Evolutionary conservation across 768 basidiomycete species (phyloP).

Genomic region (Russula sp.): DNA sequence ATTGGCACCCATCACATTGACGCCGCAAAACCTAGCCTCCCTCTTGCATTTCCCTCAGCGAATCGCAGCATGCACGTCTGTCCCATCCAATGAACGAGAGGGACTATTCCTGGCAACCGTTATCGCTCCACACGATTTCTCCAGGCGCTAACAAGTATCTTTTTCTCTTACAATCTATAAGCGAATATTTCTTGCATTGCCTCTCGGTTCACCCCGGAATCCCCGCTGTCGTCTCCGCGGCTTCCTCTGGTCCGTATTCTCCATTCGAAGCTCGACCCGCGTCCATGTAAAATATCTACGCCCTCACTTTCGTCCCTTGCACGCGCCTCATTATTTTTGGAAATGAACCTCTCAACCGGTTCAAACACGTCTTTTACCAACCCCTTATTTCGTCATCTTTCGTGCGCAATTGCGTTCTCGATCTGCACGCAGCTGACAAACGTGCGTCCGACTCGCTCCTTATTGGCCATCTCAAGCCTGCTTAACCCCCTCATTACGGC

Average conservation of each 20-base stretch:
- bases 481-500: slow-evolving; percentile 21
- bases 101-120: slow-evolving; percentile 1
- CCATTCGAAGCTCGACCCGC: slow-evolving; percentile 1
- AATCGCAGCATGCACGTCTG: slow-evolving; percentile 1
- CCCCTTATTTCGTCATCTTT: slow-evolving; percentile 23
- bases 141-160: background rate
- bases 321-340: slow-evolving; percentile 9
- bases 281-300: background rate
- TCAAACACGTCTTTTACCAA: slow-evolving; percentile 7
- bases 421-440: slow-evolving; percentile 20
- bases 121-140: slow-evolving; percentile 1
- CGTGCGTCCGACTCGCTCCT: slow-evolving; percentile 14
- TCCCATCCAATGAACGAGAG: background rate
- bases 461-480: slow-evolving; percentile 16
- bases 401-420: slow-evolving; percentile 16
- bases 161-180: background rate
- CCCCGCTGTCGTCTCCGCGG: slow-evolving; percentile 12
- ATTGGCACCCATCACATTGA: slow-evolving; percentile 3
- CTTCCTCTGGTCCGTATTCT: background rate
- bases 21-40: slow-evolving; percentile 1
- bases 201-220: background rate
- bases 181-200: background rate
- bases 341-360: slow-evolving; percentile 13
- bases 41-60: background rate
- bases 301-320: background rate